Base-by-base conservation (phyloP, 352 stramenopile species). In the Sclerospora graminicola region DNA sequence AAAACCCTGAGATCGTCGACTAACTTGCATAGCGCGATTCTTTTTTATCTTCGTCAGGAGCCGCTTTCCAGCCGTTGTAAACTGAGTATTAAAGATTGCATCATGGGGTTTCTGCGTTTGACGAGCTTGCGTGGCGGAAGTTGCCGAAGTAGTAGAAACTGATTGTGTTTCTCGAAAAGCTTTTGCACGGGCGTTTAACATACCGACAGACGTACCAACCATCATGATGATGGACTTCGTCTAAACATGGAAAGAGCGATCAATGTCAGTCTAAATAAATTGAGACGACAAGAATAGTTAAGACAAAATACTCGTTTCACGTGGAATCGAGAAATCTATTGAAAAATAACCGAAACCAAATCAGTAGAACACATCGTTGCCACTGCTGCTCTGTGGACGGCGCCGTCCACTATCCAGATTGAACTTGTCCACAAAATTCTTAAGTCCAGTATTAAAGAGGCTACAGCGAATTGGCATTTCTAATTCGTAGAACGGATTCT, bases 401-500 rank as follows among this genome's bases (percentile, higher is more conserved):
- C 75, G 75, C 1, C 69, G 59, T 21, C 51, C 58, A 43, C 69
- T 83, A 31, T 86, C 74, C 8, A 65, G 18, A 48, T 91, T 91
- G 51, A 89, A 85, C 48, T 81, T 89, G 52, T 94, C 83, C 16
- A 96, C 81, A 24, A 92, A 88, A 2, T 51, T 66, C 51, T 94
- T 89, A 48, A 97, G 74, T 41, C 85, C 69, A 13, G 66, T 48
- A 46, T 95, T 90, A 60, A 97, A 97, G 26, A 96, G 69, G 28
- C 85, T 87, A 66, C 89, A 97, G 29, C 89, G 85, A 54, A 97
- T 96, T 8, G 89, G 88, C 85, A 97, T 96, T 57, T 97, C 89
- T 20, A 97, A 69, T 60, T 97, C 88, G 57, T 97, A 96, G 53
- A 97, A 97, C 10, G 89, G 89, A 49, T 97, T 97, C 84, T 88